Conservation (phyloP, 2,329 filamentous ascomycete genomes). For the Rutstroemia sydowiana region DNA sequence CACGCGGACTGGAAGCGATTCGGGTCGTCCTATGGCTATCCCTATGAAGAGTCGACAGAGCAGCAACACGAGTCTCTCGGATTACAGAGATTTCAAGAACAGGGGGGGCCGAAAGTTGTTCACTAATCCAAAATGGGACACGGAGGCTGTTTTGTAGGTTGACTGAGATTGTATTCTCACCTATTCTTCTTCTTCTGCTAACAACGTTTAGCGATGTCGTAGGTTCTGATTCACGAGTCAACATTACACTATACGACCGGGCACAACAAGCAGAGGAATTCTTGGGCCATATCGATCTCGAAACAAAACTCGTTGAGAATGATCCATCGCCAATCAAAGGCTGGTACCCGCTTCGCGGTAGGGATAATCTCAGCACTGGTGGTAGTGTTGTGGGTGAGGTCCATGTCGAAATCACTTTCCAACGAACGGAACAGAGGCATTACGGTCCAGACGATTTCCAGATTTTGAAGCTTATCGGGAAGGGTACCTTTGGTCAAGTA, state of each 20-base stretch:
- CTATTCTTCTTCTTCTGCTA: constrained; percentile 16
- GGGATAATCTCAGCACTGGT: constrained; percentile 67
- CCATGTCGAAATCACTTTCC: constrained; percentile 77
- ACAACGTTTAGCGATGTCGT: constrained; percentile 69
- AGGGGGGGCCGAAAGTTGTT: constrained; percentile 55
- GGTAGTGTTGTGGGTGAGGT: constrained; percentile 78
- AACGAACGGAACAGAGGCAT: constrained; percentile 80
- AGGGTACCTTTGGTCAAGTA: constrained; percentile 96
- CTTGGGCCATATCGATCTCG: constrained; percentile 80
- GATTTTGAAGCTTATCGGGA: constrained; percentile 92
- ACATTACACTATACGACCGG: constrained; percentile 89
- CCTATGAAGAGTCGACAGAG: constrained; percentile 96
- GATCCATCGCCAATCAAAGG: constrained; percentile 66
- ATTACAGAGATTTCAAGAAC: constrained; percentile 48
- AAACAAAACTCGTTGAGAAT: constrained; percentile 57
- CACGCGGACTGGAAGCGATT: constrained; percentile 69
- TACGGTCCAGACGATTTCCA: constrained; percentile 95
- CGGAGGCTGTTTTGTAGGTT: constrained; percentile 87
- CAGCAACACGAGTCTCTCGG: constrained; percentile 80
- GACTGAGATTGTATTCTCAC: background rate
- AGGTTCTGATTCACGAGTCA: constrained; percentile 80
- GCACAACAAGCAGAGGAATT: constrained; percentile 77
- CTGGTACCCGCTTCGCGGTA: constrained; percentile 77
- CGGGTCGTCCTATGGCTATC: constrained; percentile 77
- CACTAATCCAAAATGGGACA: constrained; percentile 90